Conservation (phyloP, 2,329 filamentous ascomycete species). For the Nigrospora sphaerica region DNA sequence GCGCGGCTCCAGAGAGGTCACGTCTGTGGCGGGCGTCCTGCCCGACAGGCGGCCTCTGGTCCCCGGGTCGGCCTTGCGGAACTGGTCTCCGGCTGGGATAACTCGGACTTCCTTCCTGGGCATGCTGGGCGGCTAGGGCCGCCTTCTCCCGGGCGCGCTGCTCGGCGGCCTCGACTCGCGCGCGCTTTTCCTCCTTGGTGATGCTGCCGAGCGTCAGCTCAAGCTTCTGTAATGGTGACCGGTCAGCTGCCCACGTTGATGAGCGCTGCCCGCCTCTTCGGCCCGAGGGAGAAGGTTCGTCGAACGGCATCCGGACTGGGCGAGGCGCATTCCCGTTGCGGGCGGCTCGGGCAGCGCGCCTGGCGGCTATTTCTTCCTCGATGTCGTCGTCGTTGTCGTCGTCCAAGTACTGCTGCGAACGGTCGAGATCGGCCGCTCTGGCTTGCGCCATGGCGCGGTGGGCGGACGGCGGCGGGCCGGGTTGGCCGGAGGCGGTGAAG, state of each 20-base stretch:
- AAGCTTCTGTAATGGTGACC: constrained; percentile 87
- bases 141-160: constrained; percentile 58
- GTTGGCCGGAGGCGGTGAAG: constrained; percentile 20
- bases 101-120: constrained; percentile 10
- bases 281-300: constrained; percentile 15
- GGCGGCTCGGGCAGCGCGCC: constrained; percentile 1
- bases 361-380: constrained; percentile 2
- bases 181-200: constrained; percentile 91
- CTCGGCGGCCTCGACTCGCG: constrained; percentile 77
- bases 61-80: constrained; percentile 25
- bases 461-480: constrained; percentile 19
- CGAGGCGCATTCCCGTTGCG: constrained; percentile 17
- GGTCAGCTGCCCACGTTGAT: constrained; percentile 67
- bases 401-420: constrained; percentile 19
- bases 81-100: constrained; percentile 6
- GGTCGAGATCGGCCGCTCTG: constrained; percentile 17
- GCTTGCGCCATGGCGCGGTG: constrained; percentile 13
- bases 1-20: background rate
- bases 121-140: constrained; percentile 32
- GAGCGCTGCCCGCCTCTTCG: constrained; percentile 36
- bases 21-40: background rate
- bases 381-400: constrained; percentile 9
- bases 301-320: constrained; percentile 11
- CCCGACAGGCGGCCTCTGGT: constrained; percentile 11
- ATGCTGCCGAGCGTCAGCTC: constrained; percentile 87